Evolutionary conservation across 2,329 filamentous ascomycete genomes (phyloP).

Genomic region (Leptodontidium sp.): DNA sequence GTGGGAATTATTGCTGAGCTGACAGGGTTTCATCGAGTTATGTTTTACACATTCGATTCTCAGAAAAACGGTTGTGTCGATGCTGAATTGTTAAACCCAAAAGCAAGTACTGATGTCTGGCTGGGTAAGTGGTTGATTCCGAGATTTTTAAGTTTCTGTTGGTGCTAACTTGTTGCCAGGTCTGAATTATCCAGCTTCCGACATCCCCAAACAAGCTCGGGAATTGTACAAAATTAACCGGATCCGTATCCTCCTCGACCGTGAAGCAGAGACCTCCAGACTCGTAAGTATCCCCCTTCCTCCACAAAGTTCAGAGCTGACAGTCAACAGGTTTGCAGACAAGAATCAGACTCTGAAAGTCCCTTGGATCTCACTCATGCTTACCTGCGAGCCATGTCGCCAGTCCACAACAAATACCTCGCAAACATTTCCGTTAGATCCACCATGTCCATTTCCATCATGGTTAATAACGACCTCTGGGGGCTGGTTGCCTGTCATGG

Average conservation of each 20-base stretch:
- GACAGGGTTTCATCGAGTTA: conserved; percentile 42
- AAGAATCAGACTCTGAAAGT: conserved; percentile 72
- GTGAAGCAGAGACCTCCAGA: conserved; percentile 79
- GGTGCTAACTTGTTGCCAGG: conserved; percentile 27
- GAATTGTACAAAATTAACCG: conserved; percentile 89
- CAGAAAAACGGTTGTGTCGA: conserved; percentile 42
- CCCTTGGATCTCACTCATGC: conserved; percentile 85
- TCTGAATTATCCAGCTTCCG: conserved; percentile 79
- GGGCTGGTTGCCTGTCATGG: conserved; percentile 86
- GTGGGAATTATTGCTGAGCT: conserved; percentile 40
- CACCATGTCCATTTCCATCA: conserved; percentile 92
- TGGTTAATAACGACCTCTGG: conserved; percentile 84
- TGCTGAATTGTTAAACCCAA: conserved; percentile 39
- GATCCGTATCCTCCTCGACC: conserved; percentile 83
- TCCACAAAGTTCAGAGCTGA: neutral
- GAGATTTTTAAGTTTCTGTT: neutral
- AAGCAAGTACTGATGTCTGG: conserved; percentile 40
- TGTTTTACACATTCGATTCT: conserved; percentile 42
- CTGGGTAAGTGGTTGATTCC: conserved; percentile 26
- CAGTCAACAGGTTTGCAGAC: conserved; percentile 65
- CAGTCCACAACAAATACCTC: conserved; percentile 86
- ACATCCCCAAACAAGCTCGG: conserved; percentile 83
- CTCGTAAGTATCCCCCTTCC: conserved; percentile 51
- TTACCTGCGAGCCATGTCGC: conserved; percentile 87
- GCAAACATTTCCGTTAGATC: conserved; percentile 87